Conservation (phyloP, 2,329 filamentous ascomycete genomes). For the Cytospora leucostoma region DNA sequence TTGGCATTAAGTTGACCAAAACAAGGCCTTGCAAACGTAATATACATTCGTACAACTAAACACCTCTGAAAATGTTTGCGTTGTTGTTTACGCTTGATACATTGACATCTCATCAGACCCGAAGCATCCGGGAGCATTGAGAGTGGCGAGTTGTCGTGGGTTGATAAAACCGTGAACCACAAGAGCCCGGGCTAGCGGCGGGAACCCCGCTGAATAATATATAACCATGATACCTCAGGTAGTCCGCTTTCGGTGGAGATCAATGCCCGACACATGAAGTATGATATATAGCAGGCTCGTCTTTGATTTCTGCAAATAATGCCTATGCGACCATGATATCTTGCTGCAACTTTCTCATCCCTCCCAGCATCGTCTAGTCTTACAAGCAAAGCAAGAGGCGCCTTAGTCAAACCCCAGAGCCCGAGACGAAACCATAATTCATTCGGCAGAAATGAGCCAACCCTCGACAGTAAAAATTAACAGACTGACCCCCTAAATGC, state of each 20-base stretch:
- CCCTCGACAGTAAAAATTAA: slow-evolving; percentile 3
- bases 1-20: too few relatives aligned
- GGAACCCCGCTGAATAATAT: too few relatives aligned
- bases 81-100: too few relatives aligned
- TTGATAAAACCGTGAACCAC: too few relatives aligned
- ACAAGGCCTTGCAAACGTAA: too few relatives aligned
- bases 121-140: too few relatives aligned
- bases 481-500: not conserved
- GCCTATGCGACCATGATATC: slow-evolving; percentile 15
- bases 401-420: slow-evolving; percentile 11
- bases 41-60: too few relatives aligned
- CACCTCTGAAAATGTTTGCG: too few relatives aligned
- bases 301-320: slow-evolving; percentile 7
- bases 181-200: too few relatives aligned
- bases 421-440: slow-evolving; percentile 7
- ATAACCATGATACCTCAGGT: not conserved
- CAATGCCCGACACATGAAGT: not conserved
- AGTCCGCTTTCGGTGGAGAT: not conserved
- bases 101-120: too few relatives aligned
- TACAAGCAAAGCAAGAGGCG: slow-evolving; percentile 15
- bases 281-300: not conserved
- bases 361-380: slow-evolving; percentile 6
- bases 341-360: slow-evolving; percentile 3
- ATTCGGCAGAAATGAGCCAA: slow-evolving; percentile 17
- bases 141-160: too few relatives aligned